phyloP scores from a whole-genome alignment of 768 basidiomycete species.

The Lentinula boryana region DNA sequence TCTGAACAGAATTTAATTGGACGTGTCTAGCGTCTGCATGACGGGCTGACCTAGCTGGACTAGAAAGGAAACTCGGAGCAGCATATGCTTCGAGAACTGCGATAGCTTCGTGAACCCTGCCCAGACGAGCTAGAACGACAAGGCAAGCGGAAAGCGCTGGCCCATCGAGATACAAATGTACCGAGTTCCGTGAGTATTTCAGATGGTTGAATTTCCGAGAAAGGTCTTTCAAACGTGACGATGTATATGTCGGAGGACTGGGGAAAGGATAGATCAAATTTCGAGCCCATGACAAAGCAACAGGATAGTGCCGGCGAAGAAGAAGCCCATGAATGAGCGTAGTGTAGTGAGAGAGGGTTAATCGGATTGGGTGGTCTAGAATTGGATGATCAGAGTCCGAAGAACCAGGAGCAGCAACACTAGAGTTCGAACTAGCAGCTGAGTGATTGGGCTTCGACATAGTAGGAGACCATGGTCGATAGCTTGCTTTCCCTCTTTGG shows the following conservation, averaged over 20 bases:
- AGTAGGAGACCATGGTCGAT: background rate
- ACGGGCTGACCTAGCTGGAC: background rate
- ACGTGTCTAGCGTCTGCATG: background rate
- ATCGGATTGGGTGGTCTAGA: background rate
- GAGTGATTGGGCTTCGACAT: background rate
- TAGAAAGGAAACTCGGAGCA: background rate
- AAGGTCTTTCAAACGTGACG: background rate
- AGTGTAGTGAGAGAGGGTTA: constrained; percentile 3
- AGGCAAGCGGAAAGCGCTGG: background rate
- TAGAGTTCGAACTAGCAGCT: background rate
- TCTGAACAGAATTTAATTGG: background rate
- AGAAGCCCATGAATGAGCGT: constrained; percentile 1
- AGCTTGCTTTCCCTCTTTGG: background rate
- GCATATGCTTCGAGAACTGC: background rate
- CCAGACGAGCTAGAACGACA: background rate
- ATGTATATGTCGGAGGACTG: background rate
- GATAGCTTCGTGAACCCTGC: background rate
- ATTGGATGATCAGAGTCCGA: background rate
- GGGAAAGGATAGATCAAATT: background rate
- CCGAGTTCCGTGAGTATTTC: background rate
- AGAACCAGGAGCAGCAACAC: background rate
- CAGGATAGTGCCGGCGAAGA: constrained; percentile 2
- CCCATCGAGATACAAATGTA: background rate
- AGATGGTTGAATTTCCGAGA: background rate
- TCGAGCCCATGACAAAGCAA: background rate